These are phyloP conservation scores for Serendipita sp. DNA, from an alignment of 1,284 basidiomycete species.

Conservation along the genomic window DNA sequence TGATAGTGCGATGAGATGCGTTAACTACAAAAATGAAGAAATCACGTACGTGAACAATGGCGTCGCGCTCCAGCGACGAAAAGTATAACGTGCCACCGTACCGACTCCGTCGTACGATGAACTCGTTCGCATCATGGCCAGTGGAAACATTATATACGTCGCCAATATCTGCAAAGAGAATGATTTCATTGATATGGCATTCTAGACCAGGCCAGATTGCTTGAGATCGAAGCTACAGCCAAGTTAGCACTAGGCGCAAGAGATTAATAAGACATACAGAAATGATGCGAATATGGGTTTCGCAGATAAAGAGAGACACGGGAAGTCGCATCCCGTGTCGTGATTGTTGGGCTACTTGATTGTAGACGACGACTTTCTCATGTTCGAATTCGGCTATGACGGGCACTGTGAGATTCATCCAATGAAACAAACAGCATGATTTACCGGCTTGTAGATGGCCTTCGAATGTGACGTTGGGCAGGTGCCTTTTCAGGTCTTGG, in stretches of 20 bases:
- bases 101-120: constrained; percentile 61
- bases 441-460: constrained; percentile 42
- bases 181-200: constrained; percentile 65
- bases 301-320: constrained; percentile 45
- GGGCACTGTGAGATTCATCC: background rate
- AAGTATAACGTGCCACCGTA: constrained; percentile 58
- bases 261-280: constrained; percentile 32
- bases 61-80: constrained; percentile 50
- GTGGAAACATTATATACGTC: constrained; percentile 71
- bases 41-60: constrained; percentile 54
- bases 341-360: constrained; percentile 21
- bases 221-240: constrained; percentile 39
- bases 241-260: background rate
- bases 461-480: constrained; percentile 35
- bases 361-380: background rate
- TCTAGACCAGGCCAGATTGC: constrained; percentile 46
- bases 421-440: constrained; percentile 12
- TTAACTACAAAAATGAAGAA: too few species aligned
- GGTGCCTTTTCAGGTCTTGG: constrained; percentile 38
- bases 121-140: constrained; percentile 61
- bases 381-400: constrained; percentile 6
- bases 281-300: constrained; percentile 52
- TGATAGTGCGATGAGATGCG: background rate
- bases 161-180: constrained; percentile 65
- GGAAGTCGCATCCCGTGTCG: constrained; percentile 32